Base-by-base conservation (phyloP, 2,329 filamentous ascomycete genomes). In the Pseudocercospora fijiensis region DNA sequence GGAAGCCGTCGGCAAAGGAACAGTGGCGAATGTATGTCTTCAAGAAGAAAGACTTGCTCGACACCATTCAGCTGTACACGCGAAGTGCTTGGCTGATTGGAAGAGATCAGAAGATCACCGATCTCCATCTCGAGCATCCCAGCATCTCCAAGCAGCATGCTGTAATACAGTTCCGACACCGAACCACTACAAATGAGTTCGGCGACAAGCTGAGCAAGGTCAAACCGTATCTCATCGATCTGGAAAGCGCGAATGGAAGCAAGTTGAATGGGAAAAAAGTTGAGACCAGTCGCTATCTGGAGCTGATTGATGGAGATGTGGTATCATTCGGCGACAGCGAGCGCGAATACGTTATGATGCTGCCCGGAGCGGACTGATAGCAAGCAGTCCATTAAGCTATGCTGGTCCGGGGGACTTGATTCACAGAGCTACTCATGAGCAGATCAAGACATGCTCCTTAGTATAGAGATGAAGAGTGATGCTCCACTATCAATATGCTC, bases 131-230 rank as follows among this genome's bases (percentile, higher is more conserved):
- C 7, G 92, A 96, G 74, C 94, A 99, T 75, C 92, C 93, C 0
- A 97, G 92, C 77, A 88, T 92, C 73, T 96, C 92, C 76, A 96
- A 96, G 77, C 95, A 99, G 78, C 95, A 99, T 76, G 94, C 94
- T 0, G 95, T 93, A 8, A 85, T 99, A 49, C 95, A 99, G 76
- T 99, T 99, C 73, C 87, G 95, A 41, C 88, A 92, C 74, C 86
- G 90, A 20, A 90, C 92, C 73, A 92, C 89, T 78, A 86, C 86
- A 66, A 92, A 96, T 71, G 92, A 97, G 78, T 96, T 86, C 75
- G 93, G 92, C 22, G 93, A 97, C 75, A 90, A 88, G 74, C 83
- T 88, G 63, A 91, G 90, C 22, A 88, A 76, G 64, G 82, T 84
- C 26, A 82, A 79, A 79, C 93, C 93, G 0, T 99, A 98, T 78